A percentile compares a stretch with the other conserved stretches of the same genome.
phyloP scores from a whole-genome alignment of 1,139 yeast species.

The Casaregolazyma lundiana region DNA sequence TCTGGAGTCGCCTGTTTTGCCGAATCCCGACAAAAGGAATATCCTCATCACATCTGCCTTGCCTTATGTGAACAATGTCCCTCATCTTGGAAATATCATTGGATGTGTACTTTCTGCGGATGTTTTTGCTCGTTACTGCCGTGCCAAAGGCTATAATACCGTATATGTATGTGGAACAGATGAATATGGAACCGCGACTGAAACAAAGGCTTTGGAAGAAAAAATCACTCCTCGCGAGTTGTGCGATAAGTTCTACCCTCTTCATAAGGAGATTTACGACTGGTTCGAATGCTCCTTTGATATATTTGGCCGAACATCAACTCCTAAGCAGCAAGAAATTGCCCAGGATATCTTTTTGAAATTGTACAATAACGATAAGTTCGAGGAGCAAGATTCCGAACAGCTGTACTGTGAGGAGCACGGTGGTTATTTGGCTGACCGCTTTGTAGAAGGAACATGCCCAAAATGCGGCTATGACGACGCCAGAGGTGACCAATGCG shows the following conservation, averaged over 20 bases:
- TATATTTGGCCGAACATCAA: slow-evolving; percentile 93
- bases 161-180: slow-evolving; percentile 94
- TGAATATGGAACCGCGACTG: slow-evolving; percentile 99
- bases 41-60: slow-evolving; percentile 90
- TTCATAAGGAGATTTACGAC: slow-evolving; percentile 86
- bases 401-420: slow-evolving; percentile 91
- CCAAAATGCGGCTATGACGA: slow-evolving; percentile 93
- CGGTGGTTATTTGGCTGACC: slow-evolving; percentile 87
- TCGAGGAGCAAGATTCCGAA: slow-evolving; percentile 82
- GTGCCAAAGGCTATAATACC: slow-evolving; percentile 83
- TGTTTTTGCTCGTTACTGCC: slow-evolving; percentile 85
- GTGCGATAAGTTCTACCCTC: slow-evolving; percentile 82
- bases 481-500: slow-evolving; percentile 99
- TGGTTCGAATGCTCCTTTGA: slow-evolving; percentile 97
- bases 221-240: slow-evolving; percentile 79
- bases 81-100: slow-evolving; percentile 93
- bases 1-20: slow-evolving; percentile 31
- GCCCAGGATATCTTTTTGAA: slow-evolving; percentile 89
- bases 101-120: slow-evolving; percentile 96
- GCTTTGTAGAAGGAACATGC: slow-evolving; percentile 96
- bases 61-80: slow-evolving; percentile 97
- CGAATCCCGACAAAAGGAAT: slow-evolving; percentile 72
- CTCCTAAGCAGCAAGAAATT: slow-evolving; percentile 85
- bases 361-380: slow-evolving; percentile 64
- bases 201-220: slow-evolving; percentile 95